These are phyloP conservation scores for Leccinum arenicola DNA, from an alignment of 768 basidiomycete species.

Conservation along the genomic window DNA sequence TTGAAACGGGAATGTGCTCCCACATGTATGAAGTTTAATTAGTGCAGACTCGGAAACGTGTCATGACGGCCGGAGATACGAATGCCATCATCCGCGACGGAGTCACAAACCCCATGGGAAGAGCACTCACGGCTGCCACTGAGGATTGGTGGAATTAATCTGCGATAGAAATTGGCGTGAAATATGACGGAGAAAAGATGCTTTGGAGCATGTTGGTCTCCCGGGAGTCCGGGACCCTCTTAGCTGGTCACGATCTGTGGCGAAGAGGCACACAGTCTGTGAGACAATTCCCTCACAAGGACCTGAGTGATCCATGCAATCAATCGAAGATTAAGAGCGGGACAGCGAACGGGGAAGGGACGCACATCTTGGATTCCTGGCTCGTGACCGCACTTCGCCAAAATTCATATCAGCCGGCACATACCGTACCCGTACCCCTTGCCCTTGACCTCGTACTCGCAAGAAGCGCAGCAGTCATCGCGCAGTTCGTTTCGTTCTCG, in stretches of 20 bases:
- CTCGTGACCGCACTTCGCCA: conserved; percentile 11
- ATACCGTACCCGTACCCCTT: background rate
- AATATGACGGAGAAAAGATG: background rate
- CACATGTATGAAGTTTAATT: background rate
- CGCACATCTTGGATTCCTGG: conserved; percentile 4
- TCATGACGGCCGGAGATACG: background rate
- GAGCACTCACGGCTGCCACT: background rate
- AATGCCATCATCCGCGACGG: background rate
- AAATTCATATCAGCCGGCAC: background rate
- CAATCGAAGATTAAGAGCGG: background rate
- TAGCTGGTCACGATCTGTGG: background rate
- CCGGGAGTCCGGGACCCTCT: background rate
- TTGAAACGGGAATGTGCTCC: no score
- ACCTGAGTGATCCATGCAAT: background rate
- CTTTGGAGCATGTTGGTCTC: background rate
- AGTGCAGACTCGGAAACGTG: background rate
- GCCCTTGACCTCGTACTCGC: conserved; percentile 2
- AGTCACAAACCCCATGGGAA: background rate
- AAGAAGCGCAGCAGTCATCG: conserved; percentile 1
- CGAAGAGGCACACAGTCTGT: background rate
- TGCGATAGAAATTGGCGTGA: background rate
- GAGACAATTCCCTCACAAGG: conserved; percentile 1
- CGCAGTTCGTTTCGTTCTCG: background rate
- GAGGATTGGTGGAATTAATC: background rate
- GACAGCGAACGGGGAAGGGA: background rate